Percentiles rank a stretch among this genome's conserved stretches.
Evolutionary conservation across 2,329 filamentous ascomycete genomes (phyloP).

Genomic region (Colletotrichum abscissum): DNA sequence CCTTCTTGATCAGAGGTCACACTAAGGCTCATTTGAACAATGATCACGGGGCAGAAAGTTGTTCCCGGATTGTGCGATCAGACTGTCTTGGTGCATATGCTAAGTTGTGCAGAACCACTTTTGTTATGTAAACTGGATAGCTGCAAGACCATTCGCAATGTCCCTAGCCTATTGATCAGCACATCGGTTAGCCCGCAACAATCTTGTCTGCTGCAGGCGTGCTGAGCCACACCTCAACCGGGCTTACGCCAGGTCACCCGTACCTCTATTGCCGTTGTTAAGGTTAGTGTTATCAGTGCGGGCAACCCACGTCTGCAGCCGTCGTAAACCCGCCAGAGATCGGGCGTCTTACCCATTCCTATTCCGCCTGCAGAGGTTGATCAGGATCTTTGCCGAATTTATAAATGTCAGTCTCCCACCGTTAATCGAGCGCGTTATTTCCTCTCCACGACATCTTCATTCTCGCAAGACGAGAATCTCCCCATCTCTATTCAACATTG

Average conservation of each 20-base stretch:
- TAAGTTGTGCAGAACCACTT: not conserved
- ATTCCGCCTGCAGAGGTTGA: not conserved
- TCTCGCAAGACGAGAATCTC: conserved; percentile 17
- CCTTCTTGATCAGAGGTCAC: not conserved
- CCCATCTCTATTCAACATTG: not conserved
- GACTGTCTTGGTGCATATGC: conserved; percentile 17
- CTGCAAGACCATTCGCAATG: not conserved
- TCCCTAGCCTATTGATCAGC: not conserved
- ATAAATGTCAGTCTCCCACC: not conserved
- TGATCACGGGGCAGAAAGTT: conserved; percentile 17
- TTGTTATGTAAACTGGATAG: not conserved
- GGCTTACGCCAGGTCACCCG: not conserved
- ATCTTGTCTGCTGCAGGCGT: not conserved
- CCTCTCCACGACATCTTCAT: not conserved
- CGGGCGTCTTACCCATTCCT: not conserved
- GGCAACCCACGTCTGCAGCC: conserved; percentile 1
- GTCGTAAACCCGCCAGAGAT: conserved; percentile 5
- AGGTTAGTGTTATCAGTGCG: conserved; percentile 1
- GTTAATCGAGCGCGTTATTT: not conserved
- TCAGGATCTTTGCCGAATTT: not conserved
- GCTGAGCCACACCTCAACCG: not conserved
- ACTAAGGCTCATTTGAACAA: not conserved
- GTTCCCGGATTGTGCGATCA: not conserved
- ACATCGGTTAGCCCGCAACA: not conserved
- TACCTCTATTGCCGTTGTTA: not conserved